phyloP scores from a whole-genome alignment of 768 basidiomycete species.

The Suillus lakei region DNA sequence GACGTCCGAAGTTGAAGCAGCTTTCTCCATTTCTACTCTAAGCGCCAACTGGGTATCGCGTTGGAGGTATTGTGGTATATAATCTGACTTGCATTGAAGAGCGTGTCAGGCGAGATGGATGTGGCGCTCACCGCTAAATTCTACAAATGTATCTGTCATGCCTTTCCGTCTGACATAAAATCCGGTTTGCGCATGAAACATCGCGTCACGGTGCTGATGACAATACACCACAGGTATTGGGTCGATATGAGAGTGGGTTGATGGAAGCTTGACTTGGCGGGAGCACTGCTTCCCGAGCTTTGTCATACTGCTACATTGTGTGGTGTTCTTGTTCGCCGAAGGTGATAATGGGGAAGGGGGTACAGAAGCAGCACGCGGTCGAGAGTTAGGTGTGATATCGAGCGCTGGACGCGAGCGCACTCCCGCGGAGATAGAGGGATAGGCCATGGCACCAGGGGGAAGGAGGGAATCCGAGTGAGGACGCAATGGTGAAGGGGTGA shows the following conservation, averaged over 20 bases:
- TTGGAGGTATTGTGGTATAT: slow-evolving; percentile 70
- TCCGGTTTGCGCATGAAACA: slow-evolving; percentile 52
- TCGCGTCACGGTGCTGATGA: slow-evolving; percentile 62
- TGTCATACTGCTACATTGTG: slow-evolving; percentile 71
- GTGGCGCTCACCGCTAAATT: slow-evolving; percentile 55
- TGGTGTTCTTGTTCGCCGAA: slow-evolving; percentile 19
- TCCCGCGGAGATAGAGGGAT: slow-evolving; percentile 9
- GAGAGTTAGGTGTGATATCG: slow-evolving; percentile 17
- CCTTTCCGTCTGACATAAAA: slow-evolving; percentile 58
- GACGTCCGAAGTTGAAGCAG: slow-evolving; percentile 58
- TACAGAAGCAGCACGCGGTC: slow-evolving; percentile 25
- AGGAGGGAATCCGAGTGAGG: slow-evolving; percentile 39
- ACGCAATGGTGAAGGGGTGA: slow-evolving; percentile 27
- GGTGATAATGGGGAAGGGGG: slow-evolving; percentile 23
- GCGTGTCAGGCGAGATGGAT: slow-evolving; percentile 4
- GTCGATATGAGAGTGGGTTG: slow-evolving; percentile 27
- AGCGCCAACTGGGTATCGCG: slow-evolving; percentile 62
- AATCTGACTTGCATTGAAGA: slow-evolving; percentile 47
- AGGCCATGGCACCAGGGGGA: slow-evolving; percentile 12
- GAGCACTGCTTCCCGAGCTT: slow-evolving; percentile 65
- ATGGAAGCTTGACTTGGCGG: slow-evolving; percentile 56
- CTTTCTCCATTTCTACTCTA: slow-evolving; percentile 57
- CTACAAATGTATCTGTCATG: slow-evolving; percentile 48
- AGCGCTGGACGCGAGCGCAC: slow-evolving; percentile 18
- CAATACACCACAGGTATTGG: slow-evolving; percentile 53